Base-by-base conservation (phyloP, 352 stramenopile genomes). In the Thraustochytrium striatum region DNA sequence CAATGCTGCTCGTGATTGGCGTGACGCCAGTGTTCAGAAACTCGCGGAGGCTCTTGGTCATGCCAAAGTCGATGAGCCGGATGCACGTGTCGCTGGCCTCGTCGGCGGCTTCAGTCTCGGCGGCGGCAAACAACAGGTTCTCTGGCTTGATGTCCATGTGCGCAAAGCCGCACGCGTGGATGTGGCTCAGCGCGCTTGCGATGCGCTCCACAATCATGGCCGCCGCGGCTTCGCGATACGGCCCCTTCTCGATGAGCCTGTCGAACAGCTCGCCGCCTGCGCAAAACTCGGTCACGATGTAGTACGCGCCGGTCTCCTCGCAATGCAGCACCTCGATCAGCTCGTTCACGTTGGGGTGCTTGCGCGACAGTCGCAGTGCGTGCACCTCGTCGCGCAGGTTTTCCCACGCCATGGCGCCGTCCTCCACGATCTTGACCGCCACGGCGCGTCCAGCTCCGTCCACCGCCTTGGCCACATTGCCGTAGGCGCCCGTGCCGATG, bases 141-240 rank as follows among this genome's bases (percentile, higher is more conserved):
- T 80, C 70, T 30, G 70, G 70, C 28, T 80, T 80, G n/a, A 80
- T n/a, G 28, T 80, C 70, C 38, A 59, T 57, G 58, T 80, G 70
- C 55, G 58, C 55, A 81, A 72, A 80, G 19, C 70, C 70, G n/a
- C 55, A 75, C 1, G n/a, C n/a, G 30, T 80, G 70, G 1, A 80
- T n/a, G 33, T 80, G 53, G 28, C 79, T 11, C 16, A 80, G 58
- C 38, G 53, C 57, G 47, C 55, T 72, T 7, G 55, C 58, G 5
- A 80, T 57, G 35, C 58, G 28, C n/a, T 80, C 58, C 21, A 80
- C 57, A 11, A 80, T 9, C 57, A 38, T 57, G 33, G 55, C 70
- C 16, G 70, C 70, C 11, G 81, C 57, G 1, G 85, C 84, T 85
- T 96, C 91, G 28, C 86, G 92, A 57, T 80, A 80, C 53, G 58